A percentile compares a stretch with the other conserved stretches of the same genome.
These are phyloP conservation scores for Candida sonorensis DNA, from an alignment of 805 yeast species.

Conservation along the genomic window DNA sequence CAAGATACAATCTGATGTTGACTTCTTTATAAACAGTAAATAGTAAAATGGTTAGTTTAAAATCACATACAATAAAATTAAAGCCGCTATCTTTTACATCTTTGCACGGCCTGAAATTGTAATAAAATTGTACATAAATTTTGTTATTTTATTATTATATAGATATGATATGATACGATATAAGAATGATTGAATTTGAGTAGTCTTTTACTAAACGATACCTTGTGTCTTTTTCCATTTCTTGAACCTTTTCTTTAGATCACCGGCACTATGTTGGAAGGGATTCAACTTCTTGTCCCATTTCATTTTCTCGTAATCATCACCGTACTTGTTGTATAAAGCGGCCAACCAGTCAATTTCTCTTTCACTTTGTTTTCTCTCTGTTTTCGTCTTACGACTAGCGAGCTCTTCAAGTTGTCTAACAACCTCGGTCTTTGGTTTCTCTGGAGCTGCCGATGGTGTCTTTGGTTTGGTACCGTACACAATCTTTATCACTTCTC, in stretches of 20 bases:
- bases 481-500: constrained; percentile 58
- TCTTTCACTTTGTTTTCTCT: constrained; percentile 57
- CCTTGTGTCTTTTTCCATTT: constrained; percentile 53
- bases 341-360: constrained; percentile 67
- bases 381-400: constrained; percentile 33
- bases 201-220: no score
- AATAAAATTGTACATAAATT: no score
- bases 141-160: no score
- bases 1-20: no score
- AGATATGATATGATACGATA: background rate
- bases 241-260: constrained; percentile 60
- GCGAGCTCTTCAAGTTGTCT: constrained; percentile 62
- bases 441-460: constrained; percentile 12
- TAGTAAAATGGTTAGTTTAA: no score
- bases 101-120: no score
- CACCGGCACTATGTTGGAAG: constrained; percentile 80
- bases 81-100: no score
- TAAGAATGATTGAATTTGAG: no score
- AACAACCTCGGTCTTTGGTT: constrained; percentile 49
- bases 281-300: constrained; percentile 85
- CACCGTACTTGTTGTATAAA: constrained; percentile 74
- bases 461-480: constrained; percentile 51
- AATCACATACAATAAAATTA: no score
- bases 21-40: no score
- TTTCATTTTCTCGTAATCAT: constrained; percentile 82